Percentiles rank a stretch among this genome's conserved stretches.
phyloP scores from a whole-genome alignment of 2,329 filamentous ascomycete species.

The Colletotrichum sp. region DNA sequence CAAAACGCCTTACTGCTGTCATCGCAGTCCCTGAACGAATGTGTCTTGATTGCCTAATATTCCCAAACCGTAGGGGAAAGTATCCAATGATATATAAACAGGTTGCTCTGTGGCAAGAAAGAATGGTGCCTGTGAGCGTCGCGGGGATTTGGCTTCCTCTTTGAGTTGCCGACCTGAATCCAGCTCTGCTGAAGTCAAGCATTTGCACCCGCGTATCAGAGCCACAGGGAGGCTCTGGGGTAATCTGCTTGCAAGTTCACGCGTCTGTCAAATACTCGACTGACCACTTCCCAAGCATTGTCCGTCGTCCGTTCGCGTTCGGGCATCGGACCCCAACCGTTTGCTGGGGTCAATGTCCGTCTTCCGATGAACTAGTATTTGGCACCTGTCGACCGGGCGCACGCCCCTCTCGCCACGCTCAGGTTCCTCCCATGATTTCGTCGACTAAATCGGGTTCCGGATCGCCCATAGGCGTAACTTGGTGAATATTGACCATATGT shows the following conservation, averaged over 20 bases:
- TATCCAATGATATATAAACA: background rate
- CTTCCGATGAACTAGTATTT: background rate
- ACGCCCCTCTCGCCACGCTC: background rate
- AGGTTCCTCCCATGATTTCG: constrained; percentile 19
- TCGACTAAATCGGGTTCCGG: constrained; percentile 26
- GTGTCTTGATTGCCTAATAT: background rate
- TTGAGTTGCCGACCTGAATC: background rate
- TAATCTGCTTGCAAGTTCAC: constrained; percentile 7
- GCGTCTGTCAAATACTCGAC: background rate
- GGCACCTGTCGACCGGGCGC: background rate
- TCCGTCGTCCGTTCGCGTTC: background rate
- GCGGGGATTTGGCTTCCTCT: background rate
- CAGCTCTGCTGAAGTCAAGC: background rate
- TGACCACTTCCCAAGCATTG: constrained; percentile 14
- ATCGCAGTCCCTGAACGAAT: background rate
- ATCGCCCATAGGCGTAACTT: constrained; percentile 31
- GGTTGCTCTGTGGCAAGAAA: background rate
- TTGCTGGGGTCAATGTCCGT: background rate
- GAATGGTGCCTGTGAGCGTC: background rate
- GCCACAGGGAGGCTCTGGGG: background rate
- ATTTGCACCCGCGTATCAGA: background rate
- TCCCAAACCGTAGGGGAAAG: background rate
- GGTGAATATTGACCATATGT: constrained; percentile 67
- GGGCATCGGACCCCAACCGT: background rate
- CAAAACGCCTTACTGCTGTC: constrained; percentile 6